Conservation (phyloP, 768 basidiomycete species). For the Mycena vulgaris region DNA sequence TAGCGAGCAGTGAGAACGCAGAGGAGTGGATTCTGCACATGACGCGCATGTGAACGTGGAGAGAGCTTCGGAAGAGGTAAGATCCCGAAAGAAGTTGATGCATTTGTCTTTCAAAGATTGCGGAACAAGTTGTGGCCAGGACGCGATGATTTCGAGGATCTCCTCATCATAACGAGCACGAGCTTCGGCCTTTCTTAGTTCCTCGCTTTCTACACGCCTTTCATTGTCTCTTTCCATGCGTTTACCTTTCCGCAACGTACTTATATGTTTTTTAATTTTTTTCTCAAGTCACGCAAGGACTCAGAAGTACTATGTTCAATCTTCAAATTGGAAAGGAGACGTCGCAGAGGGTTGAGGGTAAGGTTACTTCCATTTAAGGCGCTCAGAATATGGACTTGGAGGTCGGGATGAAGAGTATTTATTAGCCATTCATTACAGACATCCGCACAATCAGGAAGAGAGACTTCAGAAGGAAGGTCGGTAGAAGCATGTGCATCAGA, state of each 20-base stretch:
- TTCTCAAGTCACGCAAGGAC: background rate
- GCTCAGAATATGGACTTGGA: conserved; percentile 9
- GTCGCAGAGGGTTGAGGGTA: background rate
- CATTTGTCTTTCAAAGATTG: conserved; percentile 18
- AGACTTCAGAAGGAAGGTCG: background rate
- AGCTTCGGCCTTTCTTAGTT: background rate
- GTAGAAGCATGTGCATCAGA: background rate
- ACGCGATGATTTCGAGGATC: background rate
- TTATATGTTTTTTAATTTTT: background rate
- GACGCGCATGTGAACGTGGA: conserved; percentile 1
- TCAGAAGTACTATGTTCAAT: background rate
- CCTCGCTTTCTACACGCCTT: background rate
- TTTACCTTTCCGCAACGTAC: conserved; percentile 6
- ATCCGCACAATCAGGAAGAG: conserved; percentile 6
- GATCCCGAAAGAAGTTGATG: conserved; percentile 11
- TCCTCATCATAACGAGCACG: background rate
- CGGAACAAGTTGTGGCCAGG: conserved; percentile 17
- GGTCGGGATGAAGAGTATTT: conserved; percentile 7
- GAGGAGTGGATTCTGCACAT: background rate
- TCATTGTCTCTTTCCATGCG: background rate
- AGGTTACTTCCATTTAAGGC: background rate
- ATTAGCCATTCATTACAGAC: conserved; percentile 7
- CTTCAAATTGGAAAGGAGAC: background rate
- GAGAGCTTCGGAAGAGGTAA: conserved; percentile 10
- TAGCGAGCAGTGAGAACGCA: no score